Base-by-base conservation (phyloP, 2,329 filamentous ascomycete species). In the Fusarium concolor region DNA sequence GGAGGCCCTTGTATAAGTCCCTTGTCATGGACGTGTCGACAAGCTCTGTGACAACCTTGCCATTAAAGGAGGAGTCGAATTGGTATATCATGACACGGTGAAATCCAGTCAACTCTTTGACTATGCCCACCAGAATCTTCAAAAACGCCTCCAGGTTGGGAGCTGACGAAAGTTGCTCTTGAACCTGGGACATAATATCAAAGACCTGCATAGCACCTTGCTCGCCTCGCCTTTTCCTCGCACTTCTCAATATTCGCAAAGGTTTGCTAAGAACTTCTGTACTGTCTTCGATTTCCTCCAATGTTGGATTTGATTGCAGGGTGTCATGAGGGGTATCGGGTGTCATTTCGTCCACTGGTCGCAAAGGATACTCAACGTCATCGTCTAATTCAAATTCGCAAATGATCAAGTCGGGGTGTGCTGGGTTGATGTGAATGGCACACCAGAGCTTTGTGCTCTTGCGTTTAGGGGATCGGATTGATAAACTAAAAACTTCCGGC, bases 21-120 rank as follows among this genome's bases (percentile, higher is more conserved):
- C 90, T 90, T 0, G 93, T 95, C 31, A 90, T 89, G 18, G 87
- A 83, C 2, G 92, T 92, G 75, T 97, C 92, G 10, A 97, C 91
- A 12, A 97, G 82, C 76, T 97, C 94, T 1, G 93, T 93, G 6
- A 97, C 93, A 2, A 97, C 93, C 56, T 92, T 89, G 18, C 93
- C 94, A 71, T 96, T 97, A 83, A 91, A 96, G 2, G 85, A 79
- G 6, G 89, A 83, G 76, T 97, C 94, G 67, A 97, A 97, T 76
- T 97, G 93, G 74, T 97, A 97, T 3, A 97, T 86, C 92, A 97
- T 94, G 46, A 97, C 92, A 14, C 94, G 91, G 75, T 97, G 94
- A 68, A 97, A 97, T 0, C 94, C 93, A 0, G 93, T 96, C 47
- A 97, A 77, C 74, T 97, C 94, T 75, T 96, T 97, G 33, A 97